Percentiles rank a stretch among this genome's conserved stretches.
Conservation (phyloP, 306 rosid species). For the Casuarina equisetifolia region DNA sequence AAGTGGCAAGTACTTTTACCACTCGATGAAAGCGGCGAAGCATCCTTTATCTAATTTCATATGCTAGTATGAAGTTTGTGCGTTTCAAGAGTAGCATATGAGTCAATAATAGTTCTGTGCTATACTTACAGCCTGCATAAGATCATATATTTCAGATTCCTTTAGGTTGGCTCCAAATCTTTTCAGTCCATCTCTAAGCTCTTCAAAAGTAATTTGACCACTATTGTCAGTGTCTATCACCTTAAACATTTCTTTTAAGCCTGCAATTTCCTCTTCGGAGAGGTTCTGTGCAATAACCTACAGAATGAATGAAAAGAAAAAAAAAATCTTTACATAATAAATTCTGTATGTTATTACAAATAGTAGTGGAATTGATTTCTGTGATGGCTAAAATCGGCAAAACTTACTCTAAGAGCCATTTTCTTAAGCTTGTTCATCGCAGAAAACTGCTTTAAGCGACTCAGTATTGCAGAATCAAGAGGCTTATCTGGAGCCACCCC, state of each 20-base stretch:
- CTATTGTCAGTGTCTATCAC: slow-evolving; percentile 76
- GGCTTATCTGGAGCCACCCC: slow-evolving; percentile 88
- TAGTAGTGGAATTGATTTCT: slow-evolving; percentile 4
- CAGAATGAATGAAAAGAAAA: slow-evolving; percentile 13
- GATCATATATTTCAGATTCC: slow-evolving; percentile 75
- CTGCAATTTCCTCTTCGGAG: slow-evolving; percentile 86
- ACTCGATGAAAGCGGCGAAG: not conserved
- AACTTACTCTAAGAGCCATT: slow-evolving; percentile 91
- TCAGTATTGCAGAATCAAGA: slow-evolving; percentile 84
- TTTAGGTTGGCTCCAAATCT: slow-evolving; percentile 73
- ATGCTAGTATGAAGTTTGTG: not conserved
- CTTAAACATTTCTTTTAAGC: slow-evolving; percentile 82
- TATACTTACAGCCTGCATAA: slow-evolving; percentile 79
- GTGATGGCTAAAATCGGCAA: not conserved
- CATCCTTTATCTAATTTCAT: not conserved
- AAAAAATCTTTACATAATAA: not conserved
- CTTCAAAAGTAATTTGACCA: slow-evolving; percentile 86
- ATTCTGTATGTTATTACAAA: not conserved
- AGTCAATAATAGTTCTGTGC: not conserved
- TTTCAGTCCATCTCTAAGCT: slow-evolving; percentile 75
- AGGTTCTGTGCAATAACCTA: slow-evolving; percentile 87
- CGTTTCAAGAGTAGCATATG: not conserved
- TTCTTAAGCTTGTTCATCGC: slow-evolving; percentile 89
- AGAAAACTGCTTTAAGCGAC: slow-evolving; percentile 81
- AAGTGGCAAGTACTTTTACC: too few species aligned